phyloP scores from a whole-genome alignment of 139 green algal species.

The Haematococcus sp. region DNA sequence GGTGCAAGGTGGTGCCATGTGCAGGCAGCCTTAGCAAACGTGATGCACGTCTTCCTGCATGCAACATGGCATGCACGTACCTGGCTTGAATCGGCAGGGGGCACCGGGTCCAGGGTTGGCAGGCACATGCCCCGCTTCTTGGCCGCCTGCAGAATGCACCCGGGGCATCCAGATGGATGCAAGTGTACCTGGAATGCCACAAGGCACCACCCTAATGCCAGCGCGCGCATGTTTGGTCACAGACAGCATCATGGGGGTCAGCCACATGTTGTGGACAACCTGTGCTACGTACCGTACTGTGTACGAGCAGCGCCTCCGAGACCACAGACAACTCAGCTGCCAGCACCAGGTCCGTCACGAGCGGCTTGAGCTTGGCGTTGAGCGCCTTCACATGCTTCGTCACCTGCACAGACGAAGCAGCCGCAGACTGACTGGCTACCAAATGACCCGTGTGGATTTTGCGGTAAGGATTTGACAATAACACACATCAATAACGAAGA shows the following conservation, averaged over 20 bases:
- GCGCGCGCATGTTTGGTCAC: too few species aligned
- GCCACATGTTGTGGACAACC: background rate
- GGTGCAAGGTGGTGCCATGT: background rate
- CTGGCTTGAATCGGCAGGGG: too few species aligned
- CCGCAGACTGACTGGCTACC: background rate
- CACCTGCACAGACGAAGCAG: background rate
- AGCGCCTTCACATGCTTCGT: background rate
- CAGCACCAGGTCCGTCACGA: background rate
- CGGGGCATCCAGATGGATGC: too few species aligned
- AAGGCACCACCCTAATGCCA: too few species aligned
- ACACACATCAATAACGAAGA: background rate
- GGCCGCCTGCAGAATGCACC: too few species aligned
- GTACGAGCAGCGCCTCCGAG: background rate
- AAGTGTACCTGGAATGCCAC: too few species aligned
- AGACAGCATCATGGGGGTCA: background rate
- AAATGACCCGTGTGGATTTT: background rate
- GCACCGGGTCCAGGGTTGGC: too few species aligned
- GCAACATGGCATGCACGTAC: too few species aligned
- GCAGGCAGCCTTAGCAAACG: background rate
- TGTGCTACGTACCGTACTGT: background rate
- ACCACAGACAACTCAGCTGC: background rate
- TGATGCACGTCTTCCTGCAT: background rate
- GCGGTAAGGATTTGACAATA: background rate
- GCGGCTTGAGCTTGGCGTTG: background rate
- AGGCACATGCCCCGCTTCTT: too few species aligned